Percentiles rank a stretch among this genome's conserved stretches.
These are phyloP conservation scores for Fomes fomentarius DNA, from an alignment of 1,284 basidiomycete species.

Conservation along the genomic window DNA sequence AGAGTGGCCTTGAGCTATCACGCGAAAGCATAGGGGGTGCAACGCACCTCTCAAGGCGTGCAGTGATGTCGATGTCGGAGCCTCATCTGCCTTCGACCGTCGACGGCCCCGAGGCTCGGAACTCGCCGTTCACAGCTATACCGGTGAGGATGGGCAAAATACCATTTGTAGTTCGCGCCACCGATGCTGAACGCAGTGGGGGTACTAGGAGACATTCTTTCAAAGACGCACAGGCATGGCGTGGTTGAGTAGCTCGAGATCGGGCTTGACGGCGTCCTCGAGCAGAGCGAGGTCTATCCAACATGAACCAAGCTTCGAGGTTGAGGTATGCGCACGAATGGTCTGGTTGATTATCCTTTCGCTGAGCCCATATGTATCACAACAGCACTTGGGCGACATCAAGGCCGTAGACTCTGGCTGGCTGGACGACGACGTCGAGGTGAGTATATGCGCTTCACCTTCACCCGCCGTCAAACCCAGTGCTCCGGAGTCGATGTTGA, in stretches of 20 bases:
- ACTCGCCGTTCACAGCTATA: slow-evolving; percentile 10
- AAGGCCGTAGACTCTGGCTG: slow-evolving; percentile 31
- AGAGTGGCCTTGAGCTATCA: background rate
- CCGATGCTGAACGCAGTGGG: too few relatives aligned
- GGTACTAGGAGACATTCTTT: slow-evolving; percentile 9
- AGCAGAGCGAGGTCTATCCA: background rate
- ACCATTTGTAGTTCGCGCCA: too few relatives aligned
- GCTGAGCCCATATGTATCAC: background rate
- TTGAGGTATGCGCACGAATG: slow-evolving; percentile 26
- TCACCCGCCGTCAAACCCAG: background rate
- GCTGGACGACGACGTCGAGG: slow-evolving; percentile 36
- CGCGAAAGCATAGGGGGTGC: background rate
- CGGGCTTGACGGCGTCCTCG: background rate
- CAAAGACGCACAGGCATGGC: slow-evolving; percentile 4
- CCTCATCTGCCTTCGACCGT: slow-evolving; percentile 8
- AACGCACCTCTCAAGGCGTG: background rate
- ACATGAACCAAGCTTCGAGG: slow-evolving; percentile 23
- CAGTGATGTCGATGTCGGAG: slow-evolving; percentile 4
- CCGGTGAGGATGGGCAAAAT: too few relatives aligned
- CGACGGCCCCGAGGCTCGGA: background rate
- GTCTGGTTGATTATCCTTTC: too few relatives aligned
- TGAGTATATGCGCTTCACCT: slow-evolving; percentile 12
- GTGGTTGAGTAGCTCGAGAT: slow-evolving; percentile 4
- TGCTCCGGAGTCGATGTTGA: background rate
- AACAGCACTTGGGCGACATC: slow-evolving; percentile 20